Conservation (phyloP, 106 monocot genomes). For the Dioscorea dumetorum region DNA sequence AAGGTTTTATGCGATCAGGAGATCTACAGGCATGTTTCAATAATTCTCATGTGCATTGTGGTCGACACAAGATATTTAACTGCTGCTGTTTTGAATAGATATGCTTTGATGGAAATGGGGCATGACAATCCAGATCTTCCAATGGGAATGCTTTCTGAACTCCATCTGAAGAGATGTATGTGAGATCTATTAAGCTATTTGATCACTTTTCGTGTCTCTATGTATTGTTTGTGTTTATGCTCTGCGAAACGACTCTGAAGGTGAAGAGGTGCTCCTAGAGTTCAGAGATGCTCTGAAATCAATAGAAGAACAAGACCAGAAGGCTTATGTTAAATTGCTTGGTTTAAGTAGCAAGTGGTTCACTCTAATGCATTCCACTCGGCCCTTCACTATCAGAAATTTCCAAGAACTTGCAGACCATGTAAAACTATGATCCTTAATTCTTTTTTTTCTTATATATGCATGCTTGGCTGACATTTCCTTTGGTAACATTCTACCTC, state of each 20-base stretch:
- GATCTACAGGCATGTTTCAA: conserved; percentile 37
- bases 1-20: conserved; percentile 71
- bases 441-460: background rate
- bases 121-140: conserved; percentile 48
- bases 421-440: conserved; percentile 19
- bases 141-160: conserved; percentile 47
- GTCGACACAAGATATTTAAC: no score
- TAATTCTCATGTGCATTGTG: background rate
- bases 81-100: conserved; percentile 18
- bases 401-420: conserved; percentile 53
- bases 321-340: conserved; percentile 19
- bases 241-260: conserved; percentile 9
- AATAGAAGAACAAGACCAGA: background rate
- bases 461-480: background rate
- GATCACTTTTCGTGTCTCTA: background rate
- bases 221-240: no score
- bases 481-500: background rate
- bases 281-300: conserved; percentile 26
- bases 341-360: conserved; percentile 79
- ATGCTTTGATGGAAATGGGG: conserved; percentile 69
- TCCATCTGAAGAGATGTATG: conserved; percentile 59
- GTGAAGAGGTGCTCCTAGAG: conserved; percentile 41
- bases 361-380: conserved; percentile 54
- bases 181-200: background rate
- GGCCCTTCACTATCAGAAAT: conserved; percentile 49